Base-by-base conservation (phyloP, 75 land plant genomes). In the Sequoiadendron giganteum region DNA sequence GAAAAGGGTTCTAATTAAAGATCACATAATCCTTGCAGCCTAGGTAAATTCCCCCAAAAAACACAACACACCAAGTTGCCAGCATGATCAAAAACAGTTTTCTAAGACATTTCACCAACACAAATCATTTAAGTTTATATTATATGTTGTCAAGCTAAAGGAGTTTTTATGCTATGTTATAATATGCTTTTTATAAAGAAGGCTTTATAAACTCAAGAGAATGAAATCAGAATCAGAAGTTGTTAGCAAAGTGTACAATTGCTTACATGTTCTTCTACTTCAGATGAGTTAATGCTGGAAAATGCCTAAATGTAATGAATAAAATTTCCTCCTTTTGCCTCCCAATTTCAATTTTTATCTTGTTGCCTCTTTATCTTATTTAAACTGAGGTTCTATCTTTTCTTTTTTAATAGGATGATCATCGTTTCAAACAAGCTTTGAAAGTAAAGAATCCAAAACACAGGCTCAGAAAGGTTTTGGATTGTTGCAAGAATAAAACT, bases 401-500 rank as follows among this genome's bases (percentile, higher is more conserved):
- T 86, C 8, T 68, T 18, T 81, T 85, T 16, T 73, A 73, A 45
- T 92, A 98, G 99, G 95, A 97, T 3, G 99, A 98, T 77, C 90
- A 90, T 34, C 93, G 94, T 78, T 97, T 96, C 84, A 95, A 94
- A 89, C 95, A 92, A 89, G 99, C 99, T 10, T 85, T 91, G 90
- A 95, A 92, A 89, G 93, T 97, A 30, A 93, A 91, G 70, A 98
- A 94, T 81, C 95, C 99, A 6, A 97, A 97, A 85, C 91, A 93
- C 77, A 89, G 97, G 87, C 90, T 98, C 10, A 95, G 87, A 80
- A 94, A 90, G 89, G 92, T 97, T 36, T 90, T 93, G 88, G 99
- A 98, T 86, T 98, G 99, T 56, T 98, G 99, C 88, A 98, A 98
- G 86, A 94, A 90, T 89, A 98, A 95, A 86, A 87, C 92, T 25